Conservation (phyloP, 202 grass and related monocot species). For the Panicum virgatum region DNA sequence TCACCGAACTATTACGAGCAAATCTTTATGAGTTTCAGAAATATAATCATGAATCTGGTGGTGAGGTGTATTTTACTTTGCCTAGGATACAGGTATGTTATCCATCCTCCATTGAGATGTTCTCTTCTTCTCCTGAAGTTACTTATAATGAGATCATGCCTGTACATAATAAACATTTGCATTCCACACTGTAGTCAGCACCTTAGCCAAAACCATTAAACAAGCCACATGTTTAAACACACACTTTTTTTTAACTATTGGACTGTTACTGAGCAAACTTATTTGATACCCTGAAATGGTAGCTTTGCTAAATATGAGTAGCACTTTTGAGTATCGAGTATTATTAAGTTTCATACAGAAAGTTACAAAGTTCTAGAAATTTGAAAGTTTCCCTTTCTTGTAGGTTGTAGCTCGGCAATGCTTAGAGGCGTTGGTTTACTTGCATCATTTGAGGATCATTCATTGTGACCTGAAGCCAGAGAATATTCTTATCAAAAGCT, state of each 20-base stretch:
- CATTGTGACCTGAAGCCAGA: constrained; percentile 96
- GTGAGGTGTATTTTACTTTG: constrained; percentile 85
- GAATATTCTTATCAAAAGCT: constrained; percentile 99
- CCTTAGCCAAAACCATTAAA: background rate
- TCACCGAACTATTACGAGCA: constrained; percentile 86
- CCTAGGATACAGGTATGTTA: constrained; percentile 87
- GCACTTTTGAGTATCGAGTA: background rate
- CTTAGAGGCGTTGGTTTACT: constrained; percentile 83
- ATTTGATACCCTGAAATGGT: background rate
- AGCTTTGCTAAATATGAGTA: background rate
- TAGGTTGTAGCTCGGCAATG: constrained; percentile 89
- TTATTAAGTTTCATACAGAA: constrained; percentile 3
- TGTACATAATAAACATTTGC: background rate
- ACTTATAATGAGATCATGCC: background rate
- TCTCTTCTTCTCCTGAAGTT: constrained; percentile 3
- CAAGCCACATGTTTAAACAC: background rate
- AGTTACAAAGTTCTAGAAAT: background rate
- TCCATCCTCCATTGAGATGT: background rate
- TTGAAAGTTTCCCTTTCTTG: constrained; percentile 26
- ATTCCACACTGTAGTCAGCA: background rate
- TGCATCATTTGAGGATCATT: constrained; percentile 92
- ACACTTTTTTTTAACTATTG: background rate
- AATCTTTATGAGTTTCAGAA: constrained; percentile 99
- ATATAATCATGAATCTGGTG: constrained; percentile 81
- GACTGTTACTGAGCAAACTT: background rate